These are phyloP conservation scores for Phymatotrichopsis omnivora DNA, from an alignment of 2,329 filamentous ascomycete species.

Conservation along the genomic window DNA sequence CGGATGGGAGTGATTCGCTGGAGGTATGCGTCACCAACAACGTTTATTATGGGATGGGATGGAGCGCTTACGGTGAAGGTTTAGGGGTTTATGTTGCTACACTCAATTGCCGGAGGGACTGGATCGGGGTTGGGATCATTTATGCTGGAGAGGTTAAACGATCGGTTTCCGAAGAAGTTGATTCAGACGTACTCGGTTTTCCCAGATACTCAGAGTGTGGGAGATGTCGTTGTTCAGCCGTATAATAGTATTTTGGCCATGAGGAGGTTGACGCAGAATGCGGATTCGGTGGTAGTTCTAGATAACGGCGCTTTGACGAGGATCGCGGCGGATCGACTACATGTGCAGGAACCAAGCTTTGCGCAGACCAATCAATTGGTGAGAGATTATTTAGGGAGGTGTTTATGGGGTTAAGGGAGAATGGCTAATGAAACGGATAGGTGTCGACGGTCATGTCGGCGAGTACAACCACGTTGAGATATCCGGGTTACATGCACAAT, in stretches of 20 bases:
- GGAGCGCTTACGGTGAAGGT: slow-evolving; percentile 2
- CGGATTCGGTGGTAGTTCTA: slow-evolving; percentile 87
- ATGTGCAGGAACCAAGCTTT: slow-evolving; percentile 91
- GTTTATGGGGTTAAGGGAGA: slow-evolving; percentile 15
- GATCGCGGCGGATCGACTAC: slow-evolving; percentile 87
- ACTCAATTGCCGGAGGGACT: slow-evolving; percentile 94
- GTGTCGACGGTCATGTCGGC: slow-evolving; percentile 97
- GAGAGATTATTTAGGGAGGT: too few species aligned
- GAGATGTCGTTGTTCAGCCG: slow-evolving; percentile 91
- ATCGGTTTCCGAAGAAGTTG: slow-evolving; percentile 96
- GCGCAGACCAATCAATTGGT: slow-evolving; percentile 95
- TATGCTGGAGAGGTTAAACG: slow-evolving; percentile 87
- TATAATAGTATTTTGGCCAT: slow-evolving; percentile 95
- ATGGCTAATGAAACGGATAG: slow-evolving; percentile 36
- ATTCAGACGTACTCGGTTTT: slow-evolving; percentile 99
- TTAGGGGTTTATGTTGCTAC: slow-evolving; percentile 96
- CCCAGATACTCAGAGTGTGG: slow-evolving; percentile 76
- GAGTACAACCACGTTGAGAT: slow-evolving; percentile 88
- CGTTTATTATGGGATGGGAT: not conserved
- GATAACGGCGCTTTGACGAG: slow-evolving; percentile 90
- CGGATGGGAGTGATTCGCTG: slow-evolving; percentile 92
- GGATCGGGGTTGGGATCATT: slow-evolving; percentile 94
- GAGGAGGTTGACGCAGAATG: slow-evolving; percentile 84
- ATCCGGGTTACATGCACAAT: slow-evolving; percentile 99
- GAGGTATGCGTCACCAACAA: slow-evolving; percentile 47